Evolutionary conservation across 2,329 filamentous ascomycete species (phyloP), one percentile per base, ranked within the genome.

Genomic region (Colletotrichum lentis): DNA sequence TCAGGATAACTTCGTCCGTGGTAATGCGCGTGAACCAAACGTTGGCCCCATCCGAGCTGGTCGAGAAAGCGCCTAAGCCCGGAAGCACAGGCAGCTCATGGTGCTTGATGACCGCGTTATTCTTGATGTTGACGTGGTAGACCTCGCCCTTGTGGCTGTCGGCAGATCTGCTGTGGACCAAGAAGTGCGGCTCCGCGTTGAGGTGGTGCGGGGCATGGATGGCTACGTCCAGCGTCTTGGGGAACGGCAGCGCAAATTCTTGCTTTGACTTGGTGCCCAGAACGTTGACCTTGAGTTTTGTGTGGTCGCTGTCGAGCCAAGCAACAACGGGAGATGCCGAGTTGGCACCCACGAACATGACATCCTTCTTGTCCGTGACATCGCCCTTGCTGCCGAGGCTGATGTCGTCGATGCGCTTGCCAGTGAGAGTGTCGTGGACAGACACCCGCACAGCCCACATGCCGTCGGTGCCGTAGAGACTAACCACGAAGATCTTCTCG

Each of bases 11-110:
- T 74, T 97, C 92, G 10, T 91, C 88, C 41, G 89, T 83, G 0
- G 92, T 94, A 69, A 96, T 84, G 67, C 94, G 89, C 2, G 92
- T 94, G 77, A 98, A 97, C 81, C 93, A 97, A 8, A 97, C 90
- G 73, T 96, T 94, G 22, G 91, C 89, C 67, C 90, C 91, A 47
- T 88, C 86, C 2, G 89, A 92, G 79, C 91, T 96, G 0, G 88
- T 90, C 0, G 94, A 91, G 76, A 97, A 93, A 1, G 91, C 88
- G 27, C 93, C 94, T 47, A 82, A 83, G 0, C 91, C 92, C 27
- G 86, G 79, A 22, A 94, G 78, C 60, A 88, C 87, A 0, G 94
- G 92, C 14, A 98, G 83, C 35, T 90, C 88, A 76, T 97, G 97
- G 0, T 91, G 91, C 77, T 92, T 93, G n/a, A 84, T 85, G 35